A percentile compares a stretch with the other conserved stretches of the same genome.
Conservation (phyloP, 805 yeast species). For the Suhomyces kilbournensis region DNA sequence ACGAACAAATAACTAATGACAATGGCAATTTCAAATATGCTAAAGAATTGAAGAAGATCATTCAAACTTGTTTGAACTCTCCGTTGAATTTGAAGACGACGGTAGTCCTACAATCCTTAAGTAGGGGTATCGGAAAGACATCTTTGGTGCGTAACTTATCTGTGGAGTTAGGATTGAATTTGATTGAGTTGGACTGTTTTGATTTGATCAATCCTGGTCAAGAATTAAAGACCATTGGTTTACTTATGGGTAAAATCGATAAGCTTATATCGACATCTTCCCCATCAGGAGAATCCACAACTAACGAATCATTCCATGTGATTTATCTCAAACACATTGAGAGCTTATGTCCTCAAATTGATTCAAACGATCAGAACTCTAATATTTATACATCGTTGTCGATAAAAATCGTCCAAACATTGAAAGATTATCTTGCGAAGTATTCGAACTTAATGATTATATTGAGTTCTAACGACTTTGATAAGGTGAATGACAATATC, state of each 20-base stretch:
- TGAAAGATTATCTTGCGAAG: slow-evolving; percentile 51
- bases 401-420: slow-evolving; percentile 53
- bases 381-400: slow-evolving; percentile 41
- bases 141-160: slow-evolving; percentile 57
- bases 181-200: slow-evolving; percentile 67
- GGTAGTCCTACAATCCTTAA: slow-evolving; percentile 62
- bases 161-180: slow-evolving; percentile 59
- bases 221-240: slow-evolving; percentile 76
- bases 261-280: slow-evolving; percentile 44
- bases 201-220: slow-evolving; percentile 66
- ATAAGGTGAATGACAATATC: slow-evolving; percentile 60
- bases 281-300: slow-evolving; percentile 6
- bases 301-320: slow-evolving; percentile 32
- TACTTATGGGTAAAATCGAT: slow-evolving; percentile 73
- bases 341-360: slow-evolving; percentile 61
- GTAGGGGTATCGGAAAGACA: slow-evolving; percentile 77
- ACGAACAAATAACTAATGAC: slow-evolving; percentile 9
- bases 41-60: slow-evolving; percentile 48
- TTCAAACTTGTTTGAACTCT: slow-evolving; percentile 49
- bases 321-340: slow-evolving; percentile 73
- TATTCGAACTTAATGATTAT: slow-evolving; percentile 47
- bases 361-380: slow-evolving; percentile 51
- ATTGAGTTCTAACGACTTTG: slow-evolving; percentile 70
- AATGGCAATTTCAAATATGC: slow-evolving; percentile 45
- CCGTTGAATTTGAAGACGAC: slow-evolving; percentile 53